Conservation (phyloP, 2,329 filamentous ascomycete genomes). For the Trichophyton equinum region DNA sequence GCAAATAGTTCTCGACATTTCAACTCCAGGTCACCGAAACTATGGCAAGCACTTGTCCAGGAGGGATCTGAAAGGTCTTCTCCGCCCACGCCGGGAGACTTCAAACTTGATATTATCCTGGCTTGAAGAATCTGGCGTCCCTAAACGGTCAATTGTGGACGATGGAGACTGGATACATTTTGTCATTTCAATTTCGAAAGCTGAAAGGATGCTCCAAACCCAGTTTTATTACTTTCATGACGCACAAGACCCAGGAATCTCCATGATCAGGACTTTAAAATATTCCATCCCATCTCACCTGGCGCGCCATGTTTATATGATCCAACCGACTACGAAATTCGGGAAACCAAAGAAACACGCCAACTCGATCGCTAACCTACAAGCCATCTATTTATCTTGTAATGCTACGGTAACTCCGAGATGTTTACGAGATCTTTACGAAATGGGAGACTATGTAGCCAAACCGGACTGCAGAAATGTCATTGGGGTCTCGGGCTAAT, state of each 20-base stretch:
- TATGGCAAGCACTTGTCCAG: conserved; percentile 53
- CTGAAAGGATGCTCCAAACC: conserved; percentile 9
- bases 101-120: conserved; percentile 42
- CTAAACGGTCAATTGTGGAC: conserved; percentile 34
- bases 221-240: conserved; percentile 9
- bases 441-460: conserved; percentile 31
- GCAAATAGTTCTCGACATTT: conserved; percentile 47
- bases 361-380: conserved; percentile 21
- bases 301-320: conserved; percentile 44
- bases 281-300: conserved; percentile 51
- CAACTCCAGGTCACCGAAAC: conserved; percentile 44
- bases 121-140: conserved; percentile 42
- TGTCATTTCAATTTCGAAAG: conserved; percentile 9
- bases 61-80: conserved; percentile 44
- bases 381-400: conserved; percentile 21
- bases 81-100: conserved; percentile 40
- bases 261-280: conserved; percentile 41
- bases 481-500: conserved; percentile 39
- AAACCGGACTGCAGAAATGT: conserved; percentile 27
- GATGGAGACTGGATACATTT: conserved; percentile 52
- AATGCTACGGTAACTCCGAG: conserved; percentile 34
- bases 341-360: conserved; percentile 37
- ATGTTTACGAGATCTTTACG: conserved; percentile 41
- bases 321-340: conserved; percentile 55
- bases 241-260: conserved; percentile 44